Evolutionary conservation across 2,329 filamentous ascomycete species (phyloP), one percentile per base, ranked within the genome.

Genomic region (Fusarium piperis): DNA sequence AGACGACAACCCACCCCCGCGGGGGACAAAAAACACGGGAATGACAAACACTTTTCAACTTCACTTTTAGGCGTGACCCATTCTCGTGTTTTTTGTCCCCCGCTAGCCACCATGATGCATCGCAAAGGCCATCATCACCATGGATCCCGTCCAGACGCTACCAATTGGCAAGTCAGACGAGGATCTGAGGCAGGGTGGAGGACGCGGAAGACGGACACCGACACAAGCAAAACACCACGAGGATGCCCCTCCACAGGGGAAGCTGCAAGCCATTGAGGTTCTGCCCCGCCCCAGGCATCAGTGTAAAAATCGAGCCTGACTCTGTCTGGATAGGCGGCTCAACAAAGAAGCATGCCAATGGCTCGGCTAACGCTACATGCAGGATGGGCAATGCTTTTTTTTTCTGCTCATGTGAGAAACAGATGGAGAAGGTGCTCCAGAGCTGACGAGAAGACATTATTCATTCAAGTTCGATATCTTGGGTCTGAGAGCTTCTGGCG

Each of bases 261-360:
- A 53, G 41, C 35, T 48, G 57, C 18, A 67, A 33, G 58, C 46
- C 39, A 58, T 64, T 23, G 41, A 56, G 44, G 44, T 28, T 13
- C 18, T 64, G 60, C 70, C 70, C 65, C 62, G 62, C 70, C 56
- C 66, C 23, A 72, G 62, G 69, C 66, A 72, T 61, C 59, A 28
- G 59, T 55, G 35, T 62, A 62, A 60, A 30, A 60, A 36, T 26
- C 44, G 39, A 44, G 57, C 28, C 38, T 46, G 56, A 35, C 56
- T 48, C 38, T 59, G 18, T 59, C 30, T 36, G 57, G 20, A 36
- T 48, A 48, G 35, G 33, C 68, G 67, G 44, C 56, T 67, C 70
- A n/a, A 55, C 13, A 44, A 44, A 62, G 51, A 70, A 16, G 23
- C 52, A 38, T 38, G 51, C 20, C 58, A 36, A 55, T 52, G 39